Percentiles rank a stretch among this genome's conserved stretches.
Conservation (phyloP, 73 alveolate species). For the Uronychia binucleata region DNA sequence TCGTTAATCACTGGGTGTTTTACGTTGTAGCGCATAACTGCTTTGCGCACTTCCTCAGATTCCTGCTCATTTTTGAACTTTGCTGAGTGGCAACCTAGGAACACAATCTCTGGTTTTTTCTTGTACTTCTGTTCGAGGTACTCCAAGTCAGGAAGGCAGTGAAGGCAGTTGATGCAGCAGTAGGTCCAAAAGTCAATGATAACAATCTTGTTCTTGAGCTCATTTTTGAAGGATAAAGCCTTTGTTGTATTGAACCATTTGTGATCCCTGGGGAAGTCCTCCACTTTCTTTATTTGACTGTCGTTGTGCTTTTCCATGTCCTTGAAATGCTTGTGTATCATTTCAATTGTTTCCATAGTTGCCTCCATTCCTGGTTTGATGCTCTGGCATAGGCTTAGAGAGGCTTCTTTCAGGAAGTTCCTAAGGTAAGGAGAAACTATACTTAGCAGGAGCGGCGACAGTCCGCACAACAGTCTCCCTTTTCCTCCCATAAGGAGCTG, state of each 20-base stretch:
- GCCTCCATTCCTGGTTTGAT: background rate
- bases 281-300: constrained; percentile 2
- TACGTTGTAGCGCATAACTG: constrained; percentile 47
- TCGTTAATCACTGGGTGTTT: constrained; percentile 67
- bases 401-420: background rate
- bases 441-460: background rate
- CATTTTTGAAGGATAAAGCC: constrained; percentile 18
- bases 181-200: constrained; percentile 66
- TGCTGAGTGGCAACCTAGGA: constrained; percentile 64
- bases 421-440: background rate
- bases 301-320: background rate
- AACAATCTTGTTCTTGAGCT: constrained; percentile 45
- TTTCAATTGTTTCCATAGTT: background rate
- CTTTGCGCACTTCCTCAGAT: constrained; percentile 23
- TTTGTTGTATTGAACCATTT: constrained; percentile 44
- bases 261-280: constrained; percentile 53
- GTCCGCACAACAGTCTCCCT: background rate
- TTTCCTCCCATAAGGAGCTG: background rate
- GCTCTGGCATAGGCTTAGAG: background rate
- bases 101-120: constrained; percentile 19
- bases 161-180: constrained; percentile 66
- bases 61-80: constrained; percentile 56
- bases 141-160: constrained; percentile 60
- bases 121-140: constrained; percentile 40
- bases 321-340: background rate